These are phyloP conservation scores for Barnettozyma hawaiiensis DNA, from an alignment of 1,139 yeast species.

Conservation along the genomic window DNA sequence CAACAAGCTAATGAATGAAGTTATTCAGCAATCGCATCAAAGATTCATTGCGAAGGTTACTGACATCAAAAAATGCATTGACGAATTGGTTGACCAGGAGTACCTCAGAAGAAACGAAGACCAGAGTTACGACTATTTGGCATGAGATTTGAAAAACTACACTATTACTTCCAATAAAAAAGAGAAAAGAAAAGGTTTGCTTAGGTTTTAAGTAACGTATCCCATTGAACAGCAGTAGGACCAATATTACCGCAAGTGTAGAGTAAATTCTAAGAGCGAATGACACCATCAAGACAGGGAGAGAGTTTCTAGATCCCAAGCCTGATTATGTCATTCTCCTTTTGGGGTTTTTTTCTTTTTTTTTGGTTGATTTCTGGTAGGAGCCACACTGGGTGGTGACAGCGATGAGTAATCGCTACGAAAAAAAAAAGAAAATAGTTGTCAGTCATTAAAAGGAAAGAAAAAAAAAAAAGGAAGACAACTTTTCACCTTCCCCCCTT, in stretches of 20 bases:
- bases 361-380: conserved; percentile 5
- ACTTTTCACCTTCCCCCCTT: background rate
- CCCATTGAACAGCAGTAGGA: background rate
- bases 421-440: background rate
- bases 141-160: conserved; percentile 29
- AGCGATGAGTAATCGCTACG: conserved; percentile 1
- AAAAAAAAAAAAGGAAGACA: conserved; percentile 1
- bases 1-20: conserved; percentile 79
- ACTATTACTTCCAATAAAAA: background rate
- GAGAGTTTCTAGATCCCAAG: too few relatives aligned
- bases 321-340: background rate
- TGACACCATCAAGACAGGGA: too few relatives aligned
- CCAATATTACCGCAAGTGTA: too few relatives aligned
- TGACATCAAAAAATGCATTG: conserved; percentile 85
- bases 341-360: background rate
- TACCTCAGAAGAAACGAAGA: conserved; percentile 75
- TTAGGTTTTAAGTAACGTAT: background rate
- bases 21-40: conserved; percentile 77
- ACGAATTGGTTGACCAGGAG: conserved; percentile 78
- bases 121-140: conserved; percentile 75
- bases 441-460: background rate
- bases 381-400: conserved; percentile 7
- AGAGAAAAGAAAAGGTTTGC: too few relatives aligned
- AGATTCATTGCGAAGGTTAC: conserved; percentile 82
- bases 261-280: too few relatives aligned